These are phyloP conservation scores for Clavispora vitiphila DNA, from an alignment of 805 yeast species.

Conservation along the genomic window DNA sequence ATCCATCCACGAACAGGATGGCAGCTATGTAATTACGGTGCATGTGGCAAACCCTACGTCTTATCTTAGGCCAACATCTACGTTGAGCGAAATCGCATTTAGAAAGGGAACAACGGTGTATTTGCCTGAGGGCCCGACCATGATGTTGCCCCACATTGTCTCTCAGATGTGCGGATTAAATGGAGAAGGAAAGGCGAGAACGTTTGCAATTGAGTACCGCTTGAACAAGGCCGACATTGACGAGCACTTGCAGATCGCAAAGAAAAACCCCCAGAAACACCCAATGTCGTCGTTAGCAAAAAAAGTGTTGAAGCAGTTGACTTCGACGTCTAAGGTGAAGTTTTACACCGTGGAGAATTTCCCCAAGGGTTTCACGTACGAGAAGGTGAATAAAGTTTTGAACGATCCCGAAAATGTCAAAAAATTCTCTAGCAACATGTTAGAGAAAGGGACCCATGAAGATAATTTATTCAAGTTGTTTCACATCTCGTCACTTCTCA, in stretches of 20 bases:
- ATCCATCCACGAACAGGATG: conserved; percentile 42
- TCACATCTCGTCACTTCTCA: conserved; percentile 22
- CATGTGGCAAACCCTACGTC: conserved; percentile 91
- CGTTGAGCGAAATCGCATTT: conserved; percentile 52
- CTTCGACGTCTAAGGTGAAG: conserved; percentile 16
- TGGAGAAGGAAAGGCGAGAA: conserved; percentile 44
- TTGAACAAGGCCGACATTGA: conserved; percentile 18
- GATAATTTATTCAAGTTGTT: conserved; percentile 24
- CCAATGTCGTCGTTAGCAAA: conserved; percentile 3
- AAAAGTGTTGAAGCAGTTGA: conserved; percentile 14
- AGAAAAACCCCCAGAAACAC: neutral
- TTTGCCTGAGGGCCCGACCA: conserved; percentile 57
- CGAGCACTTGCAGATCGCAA: neutral
- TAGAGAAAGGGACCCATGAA: conserved; percentile 17
- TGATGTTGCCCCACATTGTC: conserved; percentile 66
- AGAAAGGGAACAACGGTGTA: conserved; percentile 64
- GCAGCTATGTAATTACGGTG: conserved; percentile 45
- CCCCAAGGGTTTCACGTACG: conserved; percentile 51
- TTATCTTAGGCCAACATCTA: conserved; percentile 39
- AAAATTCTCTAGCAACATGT: conserved; percentile 5
- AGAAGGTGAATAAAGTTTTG: conserved; percentile 52
- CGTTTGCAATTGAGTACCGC: conserved; percentile 32
- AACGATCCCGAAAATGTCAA: conserved; percentile 15
- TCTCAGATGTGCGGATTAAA: conserved; percentile 46
- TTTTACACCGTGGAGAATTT: conserved; percentile 23